phyloP scores from a whole-genome alignment of 352 stramenopile genomes.

The Phytophthora aleatoria region DNA sequence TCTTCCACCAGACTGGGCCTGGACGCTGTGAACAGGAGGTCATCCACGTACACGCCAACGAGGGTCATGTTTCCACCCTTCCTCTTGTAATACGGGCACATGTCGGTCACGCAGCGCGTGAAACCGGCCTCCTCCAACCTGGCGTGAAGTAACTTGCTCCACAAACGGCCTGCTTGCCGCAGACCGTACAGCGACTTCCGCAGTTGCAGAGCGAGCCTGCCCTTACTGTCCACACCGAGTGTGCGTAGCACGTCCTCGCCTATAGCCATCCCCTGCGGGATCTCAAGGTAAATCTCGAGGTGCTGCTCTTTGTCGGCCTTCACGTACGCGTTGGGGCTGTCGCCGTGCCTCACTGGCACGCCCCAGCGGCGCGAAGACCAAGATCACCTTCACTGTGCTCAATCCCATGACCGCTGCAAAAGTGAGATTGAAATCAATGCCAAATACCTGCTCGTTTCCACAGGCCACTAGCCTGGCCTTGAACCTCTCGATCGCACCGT shows the following conservation, averaged over 20 bases:
- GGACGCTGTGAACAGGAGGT: slow-evolving; percentile 33
- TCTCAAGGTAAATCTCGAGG: slow-evolving; percentile 8
- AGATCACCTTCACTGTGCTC: not conserved
- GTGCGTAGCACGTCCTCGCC: not conserved
- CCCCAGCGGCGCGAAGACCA: not conserved
- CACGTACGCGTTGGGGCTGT: slow-evolving; percentile 6
- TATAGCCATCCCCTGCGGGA: slow-evolving; percentile 2
- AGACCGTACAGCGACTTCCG: slow-evolving; percentile 8
- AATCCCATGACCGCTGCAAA: not conserved
- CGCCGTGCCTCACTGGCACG: not conserved
- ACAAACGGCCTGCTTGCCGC: not conserved
- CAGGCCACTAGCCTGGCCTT: no score
- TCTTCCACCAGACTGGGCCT: not conserved
- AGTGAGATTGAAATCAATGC: not conserved
- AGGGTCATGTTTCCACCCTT: not conserved
- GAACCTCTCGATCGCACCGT: no score
- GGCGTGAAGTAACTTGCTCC: slow-evolving; percentile 3
- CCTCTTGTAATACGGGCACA: slow-evolving; percentile 16
- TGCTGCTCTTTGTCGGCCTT: slow-evolving; percentile 6
- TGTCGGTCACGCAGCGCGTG: slow-evolving; percentile 4
- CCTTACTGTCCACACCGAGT: not conserved
- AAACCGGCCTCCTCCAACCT: slow-evolving; percentile 2
- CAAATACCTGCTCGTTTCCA: not conserved
- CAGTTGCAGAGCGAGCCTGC: not conserved
- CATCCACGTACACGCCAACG: slow-evolving; percentile 20